These are phyloP conservation scores for Plenodomus lindquistii DNA, from an alignment of 2,329 filamentous ascomycete genomes.

Conservation along the genomic window DNA sequence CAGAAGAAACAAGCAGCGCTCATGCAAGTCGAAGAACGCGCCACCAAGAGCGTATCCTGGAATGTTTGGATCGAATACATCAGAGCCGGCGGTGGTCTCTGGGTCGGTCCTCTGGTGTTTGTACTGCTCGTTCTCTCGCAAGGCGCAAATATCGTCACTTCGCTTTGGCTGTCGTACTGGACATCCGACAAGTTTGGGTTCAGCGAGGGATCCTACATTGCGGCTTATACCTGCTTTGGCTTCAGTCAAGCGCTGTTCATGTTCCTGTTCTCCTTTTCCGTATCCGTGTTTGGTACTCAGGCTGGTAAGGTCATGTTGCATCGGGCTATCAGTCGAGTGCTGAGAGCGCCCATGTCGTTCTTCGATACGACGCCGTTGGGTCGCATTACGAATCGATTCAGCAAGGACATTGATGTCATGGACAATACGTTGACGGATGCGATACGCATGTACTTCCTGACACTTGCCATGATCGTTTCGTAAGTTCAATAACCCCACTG, in stretches of 20 bases:
- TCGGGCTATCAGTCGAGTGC: slow-evolving; percentile 74
- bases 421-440: slow-evolving; percentile 89
- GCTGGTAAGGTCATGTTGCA: slow-evolving; percentile 82
- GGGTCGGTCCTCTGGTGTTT: slow-evolving; percentile 68
- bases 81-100: slow-evolving; percentile 70
- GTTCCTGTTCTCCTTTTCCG: slow-evolving; percentile 78
- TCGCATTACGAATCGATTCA: slow-evolving; percentile 94
- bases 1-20: slow-evolving; percentile 59
- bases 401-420: slow-evolving; percentile 94
- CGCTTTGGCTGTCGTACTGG: slow-evolving; percentile 94
- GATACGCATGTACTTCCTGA: slow-evolving; percentile 91
- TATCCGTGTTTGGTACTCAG: slow-evolving; percentile 79
- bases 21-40: slow-evolving; percentile 76
- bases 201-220: slow-evolving; percentile 71
- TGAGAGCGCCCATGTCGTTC: slow-evolving; percentile 78
- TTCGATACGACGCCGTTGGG: slow-evolving; percentile 97
- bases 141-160: slow-evolving; percentile 83
- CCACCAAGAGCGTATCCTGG: slow-evolving; percentile 77
- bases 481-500: slow-evolving; percentile 7
- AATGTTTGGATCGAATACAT: slow-evolving; percentile 79
- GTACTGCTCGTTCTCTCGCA: slow-evolving; percentile 72
- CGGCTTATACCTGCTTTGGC: slow-evolving; percentile 42
- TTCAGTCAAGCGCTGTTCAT: slow-evolving; percentile 43
- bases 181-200: slow-evolving; percentile 76
- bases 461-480: slow-evolving; percentile 74